Base-by-base conservation (phyloP, 179 eudicot genomes). In the Camellia oleifera region DNA sequence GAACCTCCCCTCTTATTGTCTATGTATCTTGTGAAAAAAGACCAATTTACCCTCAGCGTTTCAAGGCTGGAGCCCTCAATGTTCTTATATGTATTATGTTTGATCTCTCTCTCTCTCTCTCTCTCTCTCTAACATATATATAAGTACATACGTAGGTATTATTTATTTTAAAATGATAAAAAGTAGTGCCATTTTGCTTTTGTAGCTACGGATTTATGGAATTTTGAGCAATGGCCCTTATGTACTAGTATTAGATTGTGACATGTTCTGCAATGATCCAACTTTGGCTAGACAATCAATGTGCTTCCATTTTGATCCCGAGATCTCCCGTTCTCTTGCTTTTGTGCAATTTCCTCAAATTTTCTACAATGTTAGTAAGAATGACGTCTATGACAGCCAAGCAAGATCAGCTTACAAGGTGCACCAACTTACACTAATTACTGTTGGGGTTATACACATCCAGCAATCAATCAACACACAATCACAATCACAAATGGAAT, bases 311-410 rank as follows among this genome's bases (percentile, higher is more conserved):
- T 80, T 74, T 3, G 98, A 92, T 50, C 91, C 88, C 2, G 11
- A 44, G 9, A 26, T 84, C 13, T 83, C 71, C 23, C 75, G 81
- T 50, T 84, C 81, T 1, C 83, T 91, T 0, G 90, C 89, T 1
- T 94, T 85, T 69, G 85, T 90, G 3, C 98, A 94, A 48, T 94
- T 84, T 69, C 98, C 98, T 53, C 98, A 94, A 61, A 88, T 83
- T 2, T 94, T 92, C 65, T 72, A 79, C 63, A 91, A 88, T 62
- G 82, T 92, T 0, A 86, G 92, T 72, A 79, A 81, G 69, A 87
- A 86, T 17, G 94, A 94, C 50, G 89, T 91, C 17, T 94, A 94
- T 78, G 89, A 82, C 65, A 75, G 81, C 71, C 82, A 80, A 72
- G 61, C 82, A 40, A 84, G 87, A 82, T 64, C 78, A 8, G 74